Evolutionary conservation across 2,329 filamentous ascomycete species (phyloP).

Genomic region (Cordyceps cicadae): DNA sequence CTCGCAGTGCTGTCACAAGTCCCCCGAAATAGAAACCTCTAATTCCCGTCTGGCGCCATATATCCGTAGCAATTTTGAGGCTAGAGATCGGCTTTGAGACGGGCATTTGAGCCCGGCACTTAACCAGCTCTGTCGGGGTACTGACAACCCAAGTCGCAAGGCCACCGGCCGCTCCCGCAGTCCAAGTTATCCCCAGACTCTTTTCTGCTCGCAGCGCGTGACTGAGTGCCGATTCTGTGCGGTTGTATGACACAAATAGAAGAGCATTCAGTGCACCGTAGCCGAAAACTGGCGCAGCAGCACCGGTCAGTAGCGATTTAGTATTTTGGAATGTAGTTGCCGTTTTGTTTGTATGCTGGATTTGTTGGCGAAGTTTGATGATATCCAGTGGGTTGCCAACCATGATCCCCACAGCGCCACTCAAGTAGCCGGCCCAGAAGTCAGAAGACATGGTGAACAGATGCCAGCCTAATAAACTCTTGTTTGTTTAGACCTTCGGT

Average conservation of each 20-base stretch:
- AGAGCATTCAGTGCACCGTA: constrained; percentile 89
- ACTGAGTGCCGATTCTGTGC: constrained; percentile 59
- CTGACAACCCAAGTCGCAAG: constrained; percentile 80
- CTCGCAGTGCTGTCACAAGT: constrained; percentile 68
- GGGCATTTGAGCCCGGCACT: constrained; percentile 73
- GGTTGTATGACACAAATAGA: constrained; percentile 85
- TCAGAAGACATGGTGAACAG: constrained; percentile 64
- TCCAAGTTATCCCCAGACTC: constrained; percentile 60
- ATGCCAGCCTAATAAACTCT: not conserved
- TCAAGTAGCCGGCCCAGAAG: constrained; percentile 90
- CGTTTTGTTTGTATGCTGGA: constrained; percentile 24
- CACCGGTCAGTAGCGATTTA: constrained; percentile 48
- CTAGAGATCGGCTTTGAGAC: constrained; percentile 41
- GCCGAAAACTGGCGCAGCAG: constrained; percentile 76
- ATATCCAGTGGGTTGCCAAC: constrained; percentile 82
- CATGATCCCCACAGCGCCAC: constrained; percentile 75
- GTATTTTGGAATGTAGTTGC: constrained; percentile 25
- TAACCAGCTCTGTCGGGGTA: constrained; percentile 82
- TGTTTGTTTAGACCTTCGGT: not conserved
- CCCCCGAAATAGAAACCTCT: constrained; percentile 76
- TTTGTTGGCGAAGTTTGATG: constrained; percentile 59
- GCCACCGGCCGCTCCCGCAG: constrained; percentile 73
- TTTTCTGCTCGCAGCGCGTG: constrained; percentile 25
- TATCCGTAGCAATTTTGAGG: constrained; percentile 54
- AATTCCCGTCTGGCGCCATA: constrained; percentile 49